A percentile compares a stretch with the other conserved stretches of the same genome.
Conservation (phyloP, 1,284 basidiomycete species). For the Papiliotrema fonsecae region DNA sequence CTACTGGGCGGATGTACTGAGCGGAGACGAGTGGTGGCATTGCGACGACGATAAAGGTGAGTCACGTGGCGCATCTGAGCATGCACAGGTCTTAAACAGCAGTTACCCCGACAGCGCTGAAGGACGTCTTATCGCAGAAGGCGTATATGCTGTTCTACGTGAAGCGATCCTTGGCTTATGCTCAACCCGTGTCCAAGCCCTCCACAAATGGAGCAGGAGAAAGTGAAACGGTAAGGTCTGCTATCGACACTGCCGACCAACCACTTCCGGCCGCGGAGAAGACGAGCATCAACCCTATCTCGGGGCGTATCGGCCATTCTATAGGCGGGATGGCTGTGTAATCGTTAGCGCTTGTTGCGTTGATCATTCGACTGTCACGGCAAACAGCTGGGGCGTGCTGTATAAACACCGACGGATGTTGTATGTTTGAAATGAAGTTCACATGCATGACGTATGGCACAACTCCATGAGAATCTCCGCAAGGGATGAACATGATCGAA, state of each 20-base stretch:
- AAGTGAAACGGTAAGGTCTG: not conserved
- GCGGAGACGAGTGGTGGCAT: conserved; percentile 70
- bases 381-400: too few relatives aligned
- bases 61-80: conserved; percentile 20
- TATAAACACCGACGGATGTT: too few relatives aligned
- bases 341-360: too few relatives aligned
- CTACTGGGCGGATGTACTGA: conserved; percentile 54
- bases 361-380: too few relatives aligned
- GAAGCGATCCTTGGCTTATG: conserved; percentile 75
- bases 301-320: conserved; percentile 2
- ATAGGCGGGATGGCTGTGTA: conserved; percentile 7
- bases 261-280: not conserved
- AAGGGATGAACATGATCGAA: too few relatives aligned
- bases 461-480: too few relatives aligned
- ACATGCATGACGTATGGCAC: too few relatives aligned
- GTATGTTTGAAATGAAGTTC: too few relatives aligned
- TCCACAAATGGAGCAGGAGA: not conserved
- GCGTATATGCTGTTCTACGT: conserved; percentile 93
- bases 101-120: conserved; percentile 65
- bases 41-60: conserved; percentile 88
- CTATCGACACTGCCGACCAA: not conserved
- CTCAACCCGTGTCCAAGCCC: conserved; percentile 17
- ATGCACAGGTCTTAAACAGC: not conserved
- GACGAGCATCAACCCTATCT: not conserved
- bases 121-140: conserved; percentile 61